Percentiles rank a stretch among this genome's conserved stretches.
These are phyloP conservation scores for Lagenaria siceraria DNA, from an alignment of 306 rosid genomes.

Conservation along the genomic window DNA sequence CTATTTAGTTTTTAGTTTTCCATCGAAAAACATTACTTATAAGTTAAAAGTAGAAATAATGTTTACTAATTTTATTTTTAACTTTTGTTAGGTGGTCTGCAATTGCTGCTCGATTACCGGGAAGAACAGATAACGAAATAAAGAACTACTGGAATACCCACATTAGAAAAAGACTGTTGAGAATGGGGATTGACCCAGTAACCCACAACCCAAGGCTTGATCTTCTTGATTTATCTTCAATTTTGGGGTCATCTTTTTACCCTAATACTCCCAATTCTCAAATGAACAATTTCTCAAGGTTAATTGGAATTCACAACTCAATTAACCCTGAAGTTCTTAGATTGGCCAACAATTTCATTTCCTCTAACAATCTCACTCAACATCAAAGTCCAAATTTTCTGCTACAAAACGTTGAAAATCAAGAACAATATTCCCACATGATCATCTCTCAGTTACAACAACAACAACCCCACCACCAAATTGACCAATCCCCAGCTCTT, in stretches of 20 bases:
- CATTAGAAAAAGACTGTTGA: neutral
- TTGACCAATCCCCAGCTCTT: slow-evolving; percentile 9
- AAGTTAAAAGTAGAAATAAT: too few relatives aligned
- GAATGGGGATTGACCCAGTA: slow-evolving; percentile 12
- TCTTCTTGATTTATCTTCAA: slow-evolving; percentile 3
- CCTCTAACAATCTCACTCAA: neutral
- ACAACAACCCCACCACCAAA: slow-evolving; percentile 16
- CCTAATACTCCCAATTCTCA: neutral
- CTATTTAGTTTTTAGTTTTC: too few relatives aligned
- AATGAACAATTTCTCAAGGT: neutral
- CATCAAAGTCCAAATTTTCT: neutral
- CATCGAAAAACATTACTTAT: too few relatives aligned
- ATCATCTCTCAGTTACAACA: neutral
- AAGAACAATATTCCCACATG: neutral
- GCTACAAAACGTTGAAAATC: neutral
- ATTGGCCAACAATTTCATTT: neutral
- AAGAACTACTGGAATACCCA: slow-evolving; percentile 13
- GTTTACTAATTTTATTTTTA: neutral
- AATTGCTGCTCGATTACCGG: slow-evolving; percentile 8
- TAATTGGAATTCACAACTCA: neutral
- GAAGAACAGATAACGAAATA: slow-evolving; percentile 10
- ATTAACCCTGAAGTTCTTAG: slow-evolving; percentile 5
- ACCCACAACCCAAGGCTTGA: slow-evolving; percentile 11
- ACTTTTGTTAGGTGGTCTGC: slow-evolving; percentile 6
- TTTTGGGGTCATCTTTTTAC: neutral